phyloP scores from a whole-genome alignment of 2,329 filamentous ascomycete genomes.

The Salinomyces thailandicus region DNA sequence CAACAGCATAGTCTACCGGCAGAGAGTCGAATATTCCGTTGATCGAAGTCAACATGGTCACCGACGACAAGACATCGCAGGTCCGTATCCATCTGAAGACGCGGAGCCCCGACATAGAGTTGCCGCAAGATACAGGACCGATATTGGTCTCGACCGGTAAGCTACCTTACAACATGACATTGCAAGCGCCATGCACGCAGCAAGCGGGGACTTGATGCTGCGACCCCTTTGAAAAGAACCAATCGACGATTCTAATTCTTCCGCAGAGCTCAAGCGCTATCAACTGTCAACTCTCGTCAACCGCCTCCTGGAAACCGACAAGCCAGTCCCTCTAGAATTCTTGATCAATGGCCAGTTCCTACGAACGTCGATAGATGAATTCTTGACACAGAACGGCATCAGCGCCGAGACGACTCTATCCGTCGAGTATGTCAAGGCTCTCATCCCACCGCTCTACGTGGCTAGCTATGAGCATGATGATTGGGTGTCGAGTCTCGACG shows the following conservation, averaged over 20 bases:
- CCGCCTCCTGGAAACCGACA: constrained; percentile 46
- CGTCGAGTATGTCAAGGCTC: constrained; percentile 84
- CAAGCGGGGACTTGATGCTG: no score
- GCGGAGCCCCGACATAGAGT: constrained; percentile 41
- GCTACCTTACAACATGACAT: constrained; percentile 1
- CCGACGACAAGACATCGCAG: constrained; percentile 26
- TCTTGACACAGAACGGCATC: constrained; percentile 74
- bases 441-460: constrained; percentile 80
- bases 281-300: constrained; percentile 55
- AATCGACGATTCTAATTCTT: not conserved
- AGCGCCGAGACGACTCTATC: constrained; percentile 79
- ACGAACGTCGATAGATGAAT: constrained; percentile 79
- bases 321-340: constrained; percentile 80
- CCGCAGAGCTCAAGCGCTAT: constrained; percentile 44
- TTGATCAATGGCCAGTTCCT: constrained; percentile 89
- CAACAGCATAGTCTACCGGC: no score
- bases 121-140: constrained; percentile 44
- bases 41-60: no score
- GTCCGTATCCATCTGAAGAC: constrained; percentile 46
- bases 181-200: not conserved
- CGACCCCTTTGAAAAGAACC: not conserved
- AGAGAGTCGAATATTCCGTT: no score
- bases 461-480: constrained; percentile 95
- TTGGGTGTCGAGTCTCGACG: constrained; percentile 83
- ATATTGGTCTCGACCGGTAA: constrained; percentile 49